Conservation (phyloP, 805 yeast genomes). For the Myxozyma sirexii region DNA sequence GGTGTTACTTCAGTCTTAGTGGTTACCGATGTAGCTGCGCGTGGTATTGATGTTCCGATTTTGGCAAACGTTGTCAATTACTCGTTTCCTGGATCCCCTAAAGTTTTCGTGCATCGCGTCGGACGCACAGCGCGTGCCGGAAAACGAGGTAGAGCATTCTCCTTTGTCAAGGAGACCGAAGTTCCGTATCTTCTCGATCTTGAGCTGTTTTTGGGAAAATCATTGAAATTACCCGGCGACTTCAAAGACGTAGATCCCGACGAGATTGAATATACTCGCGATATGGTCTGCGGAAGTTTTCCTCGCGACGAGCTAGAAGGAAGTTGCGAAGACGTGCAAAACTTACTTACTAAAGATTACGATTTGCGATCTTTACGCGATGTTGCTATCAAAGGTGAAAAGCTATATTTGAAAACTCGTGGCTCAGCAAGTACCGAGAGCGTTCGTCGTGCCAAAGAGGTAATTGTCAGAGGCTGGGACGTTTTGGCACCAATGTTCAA, state of each 20-base stretch:
- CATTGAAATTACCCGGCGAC: constrained; percentile 59
- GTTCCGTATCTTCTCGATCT: constrained; percentile 87
- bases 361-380: constrained; percentile 66
- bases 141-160: constrained; percentile 95
- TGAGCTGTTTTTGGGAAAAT: constrained; percentile 85
- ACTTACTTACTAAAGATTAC: constrained; percentile 60
- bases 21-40: constrained; percentile 88
- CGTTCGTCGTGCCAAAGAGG: constrained; percentile 80
- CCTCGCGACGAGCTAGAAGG: constrained; percentile 75
- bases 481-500: constrained; percentile 73
- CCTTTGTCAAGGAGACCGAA: constrained; percentile 81
- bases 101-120: constrained; percentile 93
- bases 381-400: constrained; percentile 86
- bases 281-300: constrained; percentile 79
- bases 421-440: constrained; percentile 84
- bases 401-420: constrained; percentile 80
- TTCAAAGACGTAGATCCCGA: constrained; percentile 44
- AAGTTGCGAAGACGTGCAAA: constrained; percentile 70
- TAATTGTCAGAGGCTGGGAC: constrained; percentile 70
- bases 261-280: constrained; percentile 69
- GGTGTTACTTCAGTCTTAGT: constrained; percentile 87
- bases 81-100: constrained; percentile 87
- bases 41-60: constrained; percentile 81
- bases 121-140: constrained; percentile 99
- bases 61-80: constrained; percentile 92